Evolutionary conservation across 1,139 yeast genomes (phyloP).

Genomic region (Candida labiduridarum): DNA sequence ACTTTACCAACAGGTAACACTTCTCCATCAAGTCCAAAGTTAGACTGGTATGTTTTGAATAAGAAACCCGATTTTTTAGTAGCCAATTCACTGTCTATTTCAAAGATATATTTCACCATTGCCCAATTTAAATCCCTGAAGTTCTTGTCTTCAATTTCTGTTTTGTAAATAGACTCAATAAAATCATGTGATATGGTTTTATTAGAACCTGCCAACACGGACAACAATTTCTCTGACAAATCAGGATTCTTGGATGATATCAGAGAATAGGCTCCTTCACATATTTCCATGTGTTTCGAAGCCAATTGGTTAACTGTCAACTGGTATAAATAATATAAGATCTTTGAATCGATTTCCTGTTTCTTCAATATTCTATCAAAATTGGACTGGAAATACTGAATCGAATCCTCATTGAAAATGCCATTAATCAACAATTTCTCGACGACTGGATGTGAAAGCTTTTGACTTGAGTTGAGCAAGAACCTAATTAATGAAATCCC

Average conservation of each 20-base stretch:
- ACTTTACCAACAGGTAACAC: conserved; percentile 32
- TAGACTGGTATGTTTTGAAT: conserved; percentile 20
- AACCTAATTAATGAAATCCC: conserved; percentile 18
- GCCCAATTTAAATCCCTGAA: conserved; percentile 38
- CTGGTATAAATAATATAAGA: conserved; percentile 27
- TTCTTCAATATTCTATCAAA: conserved; percentile 22
- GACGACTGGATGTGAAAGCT: conserved; percentile 4
- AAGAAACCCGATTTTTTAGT: conserved; percentile 36
- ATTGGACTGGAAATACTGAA: conserved; percentile 21
- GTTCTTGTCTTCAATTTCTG: conserved; percentile 25
- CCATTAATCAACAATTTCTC: conserved; percentile 17
- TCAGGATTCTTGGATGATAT: conserved; percentile 35
- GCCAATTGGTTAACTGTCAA: conserved; percentile 28
- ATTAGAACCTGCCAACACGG: conserved; percentile 39
- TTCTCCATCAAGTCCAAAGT: conserved; percentile 10
- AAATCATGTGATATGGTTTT: conserved; percentile 53
- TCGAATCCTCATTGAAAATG: conserved; percentile 22
- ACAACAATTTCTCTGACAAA: conserved; percentile 42
- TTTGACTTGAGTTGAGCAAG: conserved; percentile 7
- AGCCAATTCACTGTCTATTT: conserved; percentile 55
- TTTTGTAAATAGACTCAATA: conserved; percentile 34
- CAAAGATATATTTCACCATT: conserved; percentile 45
- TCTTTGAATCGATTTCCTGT: conserved; percentile 13
- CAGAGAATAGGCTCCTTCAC: conserved; percentile 46
- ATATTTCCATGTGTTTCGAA: conserved; percentile 29